These are phyloP conservation scores for Mitragyna speciosa DNA, from an alignment of 257 asterid species.

Conservation along the genomic window DNA sequence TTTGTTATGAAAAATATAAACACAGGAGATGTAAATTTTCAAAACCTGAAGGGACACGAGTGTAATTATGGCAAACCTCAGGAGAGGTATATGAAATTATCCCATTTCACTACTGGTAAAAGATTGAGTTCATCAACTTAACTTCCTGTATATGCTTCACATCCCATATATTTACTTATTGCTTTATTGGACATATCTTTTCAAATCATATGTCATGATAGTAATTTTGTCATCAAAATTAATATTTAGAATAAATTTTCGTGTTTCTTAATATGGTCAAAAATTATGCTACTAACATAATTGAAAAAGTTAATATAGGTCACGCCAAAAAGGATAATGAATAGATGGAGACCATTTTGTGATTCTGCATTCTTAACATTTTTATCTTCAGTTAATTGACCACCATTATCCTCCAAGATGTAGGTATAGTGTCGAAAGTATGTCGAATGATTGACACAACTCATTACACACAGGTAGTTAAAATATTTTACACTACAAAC, in stretches of 20 bases:
- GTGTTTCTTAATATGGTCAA: not conserved
- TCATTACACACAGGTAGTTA: no score
- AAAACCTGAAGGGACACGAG: no score
- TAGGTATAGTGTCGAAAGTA: no score
- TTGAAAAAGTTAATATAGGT: not conserved
- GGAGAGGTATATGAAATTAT: no score
- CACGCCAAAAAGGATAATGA: not conserved
- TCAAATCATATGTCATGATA: not conserved
- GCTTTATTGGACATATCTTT: not conserved
- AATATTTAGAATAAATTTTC: not conserved
- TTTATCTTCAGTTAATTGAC: not conserved
- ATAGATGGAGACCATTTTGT: not conserved
- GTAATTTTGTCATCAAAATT: no score
- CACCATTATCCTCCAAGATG: not conserved
- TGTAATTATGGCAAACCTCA: no score
- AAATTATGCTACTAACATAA: no score
- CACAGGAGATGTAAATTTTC: no score
- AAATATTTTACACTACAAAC: not conserved
- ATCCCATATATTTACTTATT: no score
- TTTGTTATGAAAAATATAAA: no score
- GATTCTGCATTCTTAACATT: no score
- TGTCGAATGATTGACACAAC: not conserved
- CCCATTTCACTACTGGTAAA: no score
- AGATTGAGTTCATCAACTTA: not conserved
- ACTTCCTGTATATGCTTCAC: not conserved